Percentiles rank a stretch among this genome's conserved stretches.
phyloP scores from a whole-genome alignment of 2,329 filamentous ascomycete species.

The Aureobasidium sp. region DNA sequence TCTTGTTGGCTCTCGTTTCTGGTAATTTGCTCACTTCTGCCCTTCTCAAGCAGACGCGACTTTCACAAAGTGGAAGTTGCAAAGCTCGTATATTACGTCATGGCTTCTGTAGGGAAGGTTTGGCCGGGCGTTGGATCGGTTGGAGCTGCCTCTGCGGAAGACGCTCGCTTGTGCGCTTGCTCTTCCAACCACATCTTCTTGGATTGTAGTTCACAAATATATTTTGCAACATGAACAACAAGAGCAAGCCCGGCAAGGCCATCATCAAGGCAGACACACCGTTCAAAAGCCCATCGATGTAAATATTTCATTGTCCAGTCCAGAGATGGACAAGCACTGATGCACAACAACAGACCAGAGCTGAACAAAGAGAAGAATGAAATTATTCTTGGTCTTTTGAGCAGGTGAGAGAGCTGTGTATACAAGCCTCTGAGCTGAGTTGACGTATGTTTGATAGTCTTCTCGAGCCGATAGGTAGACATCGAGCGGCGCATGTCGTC shows the following conservation, averaged over 20 bases:
- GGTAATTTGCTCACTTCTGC: background rate
- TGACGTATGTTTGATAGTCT: constrained; percentile 41
- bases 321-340: background rate
- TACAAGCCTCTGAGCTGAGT: background rate
- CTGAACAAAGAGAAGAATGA: constrained; percentile 9
- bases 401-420: background rate
- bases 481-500: constrained; percentile 49
- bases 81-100: constrained; percentile 6
- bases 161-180: background rate
- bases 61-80: constrained; percentile 13
- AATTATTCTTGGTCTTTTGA: constrained; percentile 1
- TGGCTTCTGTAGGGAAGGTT: background rate
- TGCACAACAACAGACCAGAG: constrained; percentile 3
- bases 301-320: background rate
- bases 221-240: background rate
- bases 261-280: constrained; percentile 10
- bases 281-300: constrained; percentile 1
- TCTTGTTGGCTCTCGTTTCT: background rate
- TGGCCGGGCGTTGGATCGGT: background rate
- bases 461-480: constrained; percentile 55
- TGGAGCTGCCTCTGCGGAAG: background rate
- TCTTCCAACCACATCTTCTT: background rate
- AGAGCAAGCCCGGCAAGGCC: background rate
- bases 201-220: background rate
- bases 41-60: constrained; percentile 4